Percentiles rank a stretch among this genome's conserved stretches.
These are phyloP conservation scores for Diplocarpon mali DNA, from an alignment of 2,329 filamentous ascomycete species.

Conservation along the genomic window DNA sequence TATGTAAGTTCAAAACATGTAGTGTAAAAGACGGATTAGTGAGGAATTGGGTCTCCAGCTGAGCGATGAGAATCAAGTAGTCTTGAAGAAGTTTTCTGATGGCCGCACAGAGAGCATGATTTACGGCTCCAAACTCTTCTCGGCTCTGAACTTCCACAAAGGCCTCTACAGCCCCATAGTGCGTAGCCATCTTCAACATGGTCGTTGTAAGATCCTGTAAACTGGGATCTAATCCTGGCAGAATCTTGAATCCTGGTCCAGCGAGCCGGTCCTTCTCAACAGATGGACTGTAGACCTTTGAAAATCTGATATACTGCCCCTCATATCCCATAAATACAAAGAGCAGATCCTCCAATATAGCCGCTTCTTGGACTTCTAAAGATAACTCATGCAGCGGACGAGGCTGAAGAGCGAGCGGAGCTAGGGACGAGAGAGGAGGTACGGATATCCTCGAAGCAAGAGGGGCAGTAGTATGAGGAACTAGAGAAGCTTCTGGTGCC, in stretches of 20 bases:
- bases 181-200: constrained; percentile 89
- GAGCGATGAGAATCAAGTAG: constrained; percentile 84
- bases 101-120: constrained; percentile 91
- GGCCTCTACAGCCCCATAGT: constrained; percentile 82
- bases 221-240: constrained; percentile 80
- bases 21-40: constrained; percentile 84
- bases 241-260: constrained; percentile 70
- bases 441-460: constrained; percentile 39
- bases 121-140: constrained; percentile 87
- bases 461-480: constrained; percentile 50
- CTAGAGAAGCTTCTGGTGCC: constrained; percentile 68
- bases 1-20: constrained; percentile 86
- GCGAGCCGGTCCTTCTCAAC: constrained; percentile 79
- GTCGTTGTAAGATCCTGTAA: constrained; percentile 75
- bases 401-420: constrained; percentile 59
- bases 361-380: constrained; percentile 73
- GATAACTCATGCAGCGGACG: constrained; percentile 57
- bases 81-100: constrained; percentile 87
- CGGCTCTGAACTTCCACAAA: constrained; percentile 92
- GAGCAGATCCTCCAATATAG: constrained; percentile 78
- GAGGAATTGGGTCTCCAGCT: constrained; percentile 85
- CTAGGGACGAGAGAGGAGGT: constrained; percentile 64
- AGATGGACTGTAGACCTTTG: constrained; percentile 67
- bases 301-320: constrained; percentile 90
- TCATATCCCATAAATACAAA: constrained; percentile 98